Evolutionary conservation across 331 rosid genomes (phyloP).

Genomic region (Malus hybrid): DNA sequence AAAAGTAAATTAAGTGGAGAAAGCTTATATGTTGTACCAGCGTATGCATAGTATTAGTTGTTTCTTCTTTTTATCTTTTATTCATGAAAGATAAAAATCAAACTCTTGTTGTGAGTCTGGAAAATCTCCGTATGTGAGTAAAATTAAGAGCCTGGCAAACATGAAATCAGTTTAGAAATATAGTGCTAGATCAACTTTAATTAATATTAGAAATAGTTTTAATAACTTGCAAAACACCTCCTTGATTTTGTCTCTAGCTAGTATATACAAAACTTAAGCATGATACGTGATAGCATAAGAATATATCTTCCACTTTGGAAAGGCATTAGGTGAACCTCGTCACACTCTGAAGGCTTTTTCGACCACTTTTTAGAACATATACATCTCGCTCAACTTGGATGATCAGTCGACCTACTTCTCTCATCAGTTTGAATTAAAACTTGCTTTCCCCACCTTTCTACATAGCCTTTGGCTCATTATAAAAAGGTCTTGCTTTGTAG

Average conservation of each 20-base stretch:
- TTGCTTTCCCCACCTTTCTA: slow-evolving; percentile 15
- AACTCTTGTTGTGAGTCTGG: too few species aligned
- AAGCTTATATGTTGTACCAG: too few species aligned
- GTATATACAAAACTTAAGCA: slow-evolving; percentile 16
- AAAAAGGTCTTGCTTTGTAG: slow-evolving; percentile 55
- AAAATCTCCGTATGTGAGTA: too few species aligned
- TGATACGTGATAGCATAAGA: slow-evolving; percentile 31
- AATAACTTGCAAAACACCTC: too few species aligned
- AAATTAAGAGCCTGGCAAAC: too few species aligned
- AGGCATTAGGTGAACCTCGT: slow-evolving; percentile 38
- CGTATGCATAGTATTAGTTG: too few species aligned
- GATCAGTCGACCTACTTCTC: neutral
- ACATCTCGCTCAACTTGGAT: neutral
- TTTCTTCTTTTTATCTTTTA: too few species aligned
- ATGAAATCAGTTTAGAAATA: too few species aligned
- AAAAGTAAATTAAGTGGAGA: too few species aligned
- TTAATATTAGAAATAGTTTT: too few species aligned
- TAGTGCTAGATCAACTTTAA: too few species aligned
- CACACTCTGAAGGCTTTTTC: slow-evolving; percentile 23
- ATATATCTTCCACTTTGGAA: slow-evolving; percentile 34
- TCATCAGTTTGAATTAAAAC: slow-evolving; percentile 17
- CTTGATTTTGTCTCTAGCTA: neutral
- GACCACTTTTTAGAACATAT: slow-evolving; percentile 13
- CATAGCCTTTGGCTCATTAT: slow-evolving; percentile 31
- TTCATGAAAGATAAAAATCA: too few species aligned